Evolutionary conservation across 495 filamentous ascomycete genomes (phyloP).

Genomic region (Xylaria venustula): DNA sequence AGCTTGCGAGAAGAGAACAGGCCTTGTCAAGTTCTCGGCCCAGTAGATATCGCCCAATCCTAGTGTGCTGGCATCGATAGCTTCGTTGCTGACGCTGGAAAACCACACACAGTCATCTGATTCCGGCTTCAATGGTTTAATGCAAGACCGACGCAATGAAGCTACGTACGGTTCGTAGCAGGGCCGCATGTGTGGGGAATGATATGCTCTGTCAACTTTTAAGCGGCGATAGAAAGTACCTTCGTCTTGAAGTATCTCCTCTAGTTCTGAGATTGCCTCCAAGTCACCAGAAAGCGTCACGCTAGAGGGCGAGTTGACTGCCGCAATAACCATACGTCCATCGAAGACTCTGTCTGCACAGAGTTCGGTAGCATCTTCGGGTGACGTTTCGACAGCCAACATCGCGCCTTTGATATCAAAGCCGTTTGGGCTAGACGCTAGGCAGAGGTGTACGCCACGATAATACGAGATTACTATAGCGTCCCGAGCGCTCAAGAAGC

Average conservation of each 20-base stretch:
- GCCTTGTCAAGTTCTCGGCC: constrained; percentile 41
- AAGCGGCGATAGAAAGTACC: constrained; percentile 38
- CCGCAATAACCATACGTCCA: constrained; percentile 38
- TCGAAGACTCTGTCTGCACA: constrained; percentile 27
- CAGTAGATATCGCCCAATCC: constrained; percentile 37
- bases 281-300: constrained; percentile 44
- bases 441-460: constrained; percentile 35
- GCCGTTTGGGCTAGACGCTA: neutral
- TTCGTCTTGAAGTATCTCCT: constrained; percentile 41
- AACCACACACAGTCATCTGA: constrained; percentile 29
- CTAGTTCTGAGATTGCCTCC: constrained; percentile 25
- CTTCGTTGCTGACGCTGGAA: constrained; percentile 20
- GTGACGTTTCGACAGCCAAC: constrained; percentile 45
- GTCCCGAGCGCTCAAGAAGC: constrained; percentile 30
- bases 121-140: constrained; percentile 21
- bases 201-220: constrained; percentile 50
- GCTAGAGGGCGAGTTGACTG: constrained; percentile 40
- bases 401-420: constrained; percentile 41
- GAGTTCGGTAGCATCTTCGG: constrained; percentile 38
- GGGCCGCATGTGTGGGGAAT: constrained; percentile 44
- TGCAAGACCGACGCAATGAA: constrained; percentile 21
- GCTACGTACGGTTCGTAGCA: constrained; percentile 27
- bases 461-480: constrained; percentile 51
- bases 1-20: constrained; percentile 50
- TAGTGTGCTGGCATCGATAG: constrained; percentile 14